Evolutionary conservation across 2,329 filamentous ascomycete genomes (phyloP).

Genomic region (Endothia cerciana): DNA sequence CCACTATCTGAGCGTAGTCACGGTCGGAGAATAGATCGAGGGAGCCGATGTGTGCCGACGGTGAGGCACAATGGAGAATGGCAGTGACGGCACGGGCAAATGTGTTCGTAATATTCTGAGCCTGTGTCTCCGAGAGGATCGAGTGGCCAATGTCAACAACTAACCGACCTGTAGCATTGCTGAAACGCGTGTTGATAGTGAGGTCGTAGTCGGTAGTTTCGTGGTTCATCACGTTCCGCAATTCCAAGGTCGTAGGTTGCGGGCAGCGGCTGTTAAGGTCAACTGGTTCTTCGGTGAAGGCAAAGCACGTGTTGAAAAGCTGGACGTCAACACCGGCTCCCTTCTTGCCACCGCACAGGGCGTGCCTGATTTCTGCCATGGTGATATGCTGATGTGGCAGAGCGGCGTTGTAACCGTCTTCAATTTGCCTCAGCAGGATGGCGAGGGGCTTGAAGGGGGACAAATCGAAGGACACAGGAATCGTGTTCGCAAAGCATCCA

Average conservation of each 20-base stretch:
- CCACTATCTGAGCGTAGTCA: slow-evolving; percentile 57
- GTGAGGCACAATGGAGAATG: slow-evolving; percentile 42
- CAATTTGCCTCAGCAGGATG: slow-evolving; percentile 38
- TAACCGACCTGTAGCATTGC: slow-evolving; percentile 41
- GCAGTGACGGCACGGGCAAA: slow-evolving; percentile 57
- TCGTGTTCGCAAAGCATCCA: slow-evolving; percentile 50
- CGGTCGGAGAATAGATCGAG: slow-evolving; percentile 59
- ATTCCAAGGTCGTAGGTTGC: slow-evolving; percentile 34
- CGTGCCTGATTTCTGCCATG: slow-evolving; percentile 51
- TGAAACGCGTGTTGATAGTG: slow-evolving; percentile 49
- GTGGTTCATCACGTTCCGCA: slow-evolving; percentile 43
- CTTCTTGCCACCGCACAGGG: slow-evolving; percentile 42
- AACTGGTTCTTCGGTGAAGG: slow-evolving; percentile 48
- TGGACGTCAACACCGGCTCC: slow-evolving; percentile 36
- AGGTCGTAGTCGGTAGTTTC: slow-evolving; percentile 53
- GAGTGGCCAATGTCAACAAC: slow-evolving; percentile 50
- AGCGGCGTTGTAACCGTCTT: slow-evolving; percentile 38
- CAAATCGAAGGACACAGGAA: slow-evolving; percentile 43
- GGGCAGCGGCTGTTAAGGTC: slow-evolving; percentile 41
- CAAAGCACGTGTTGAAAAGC: slow-evolving; percentile 57
- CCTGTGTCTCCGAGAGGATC: slow-evolving; percentile 48
- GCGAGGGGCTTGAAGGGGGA: slow-evolving; percentile 39
- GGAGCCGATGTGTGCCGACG: slow-evolving; percentile 41
- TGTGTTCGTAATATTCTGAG: slow-evolving; percentile 52
- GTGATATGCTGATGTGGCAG: slow-evolving; percentile 50